Evolutionary conservation across 805 yeast species (phyloP).

Genomic region (Lipomyces mesembrius): DNA sequence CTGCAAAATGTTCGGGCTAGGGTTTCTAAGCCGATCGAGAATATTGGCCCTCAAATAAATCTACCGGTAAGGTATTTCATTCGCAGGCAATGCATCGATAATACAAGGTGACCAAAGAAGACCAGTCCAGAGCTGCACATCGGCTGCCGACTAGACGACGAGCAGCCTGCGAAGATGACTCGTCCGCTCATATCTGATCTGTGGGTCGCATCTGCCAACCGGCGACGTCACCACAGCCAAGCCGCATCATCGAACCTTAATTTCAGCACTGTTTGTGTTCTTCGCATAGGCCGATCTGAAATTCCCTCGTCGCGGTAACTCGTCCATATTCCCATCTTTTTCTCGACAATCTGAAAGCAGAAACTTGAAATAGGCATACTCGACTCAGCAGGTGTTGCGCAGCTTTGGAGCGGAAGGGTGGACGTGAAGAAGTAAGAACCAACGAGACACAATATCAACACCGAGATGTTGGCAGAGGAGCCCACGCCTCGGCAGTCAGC

Average conservation of each 20-base stretch:
- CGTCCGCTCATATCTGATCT: too few relatives aligned
- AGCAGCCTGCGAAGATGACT: too few relatives aligned
- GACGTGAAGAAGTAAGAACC: neutral
- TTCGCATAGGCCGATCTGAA: neutral
- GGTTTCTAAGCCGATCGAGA: too few relatives aligned
- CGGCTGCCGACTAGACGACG: neutral
- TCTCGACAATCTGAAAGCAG: neutral
- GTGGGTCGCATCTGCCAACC: too few relatives aligned
- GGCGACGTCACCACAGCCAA: neutral
- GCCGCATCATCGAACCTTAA: slow-evolving; percentile 1
- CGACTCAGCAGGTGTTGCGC: neutral
- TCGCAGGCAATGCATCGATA: neutral
- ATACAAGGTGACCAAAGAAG: neutral
- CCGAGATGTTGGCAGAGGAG: neutral
- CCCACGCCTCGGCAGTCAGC: neutral
- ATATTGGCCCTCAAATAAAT: too few relatives aligned
- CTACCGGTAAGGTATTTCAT: slow-evolving; percentile 6
- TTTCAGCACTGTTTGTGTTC: too few relatives aligned
- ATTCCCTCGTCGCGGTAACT: neutral
- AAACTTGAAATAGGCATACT: neutral
- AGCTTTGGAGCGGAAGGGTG: neutral
- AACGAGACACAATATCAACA: neutral
- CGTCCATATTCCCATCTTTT: neutral
- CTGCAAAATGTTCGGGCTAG: neutral
- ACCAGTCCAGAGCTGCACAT: too few relatives aligned